Base-by-base conservation (phyloP, 768 basidiomycete genomes). In the Hydnum rufescens region DNA sequence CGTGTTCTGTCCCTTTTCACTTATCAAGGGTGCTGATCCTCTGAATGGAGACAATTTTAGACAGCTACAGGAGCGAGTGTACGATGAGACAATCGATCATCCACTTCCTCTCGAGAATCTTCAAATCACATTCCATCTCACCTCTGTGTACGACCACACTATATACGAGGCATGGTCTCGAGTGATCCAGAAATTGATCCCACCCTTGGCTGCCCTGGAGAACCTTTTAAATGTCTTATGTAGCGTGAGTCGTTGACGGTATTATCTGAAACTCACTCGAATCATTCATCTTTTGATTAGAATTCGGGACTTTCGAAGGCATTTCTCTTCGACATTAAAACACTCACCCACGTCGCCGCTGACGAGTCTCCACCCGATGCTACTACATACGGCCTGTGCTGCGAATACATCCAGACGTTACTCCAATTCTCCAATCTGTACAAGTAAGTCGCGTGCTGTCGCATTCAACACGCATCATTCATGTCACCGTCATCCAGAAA, bases 271-370 rank as follows among this genome's bases (percentile, higher is more conserved):
- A 34, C 4, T 34, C 1, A 3, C 18, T 58, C 26, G 28, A 13
- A 6, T 50, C 49, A 47, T 8, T 26, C 13, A 47, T 53, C 22
- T 19, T 39, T 25, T 30, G 8, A 19, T 30, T 13, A 8, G 42
- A n/a, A 88, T 55, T 90, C 85, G 2, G 84, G 85, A 60, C 83
- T 90, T 29, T 80, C 86, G 32, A 97, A 97, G 63, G 86, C 89
- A 0, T 97, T 92, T 62, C 66, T 97, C 13, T 96, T 93, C 58
- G 92, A 97, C 61, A 78, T 76, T 18, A 71, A 71, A 3, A 88
- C 87, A 23, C 74, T 86, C 48, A 68, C 95, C 26, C 90, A 92
- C 61, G 72, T 96, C n/a, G 90, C 90, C 6, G 90, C 90, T 6
- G 93, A 97, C 60, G 80, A 81, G 18, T 87, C 85, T 0, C 87